These are phyloP conservation scores for Arthrinium puccinioides DNA, from an alignment of 2,329 filamentous ascomycete genomes.

Conservation along the genomic window DNA sequence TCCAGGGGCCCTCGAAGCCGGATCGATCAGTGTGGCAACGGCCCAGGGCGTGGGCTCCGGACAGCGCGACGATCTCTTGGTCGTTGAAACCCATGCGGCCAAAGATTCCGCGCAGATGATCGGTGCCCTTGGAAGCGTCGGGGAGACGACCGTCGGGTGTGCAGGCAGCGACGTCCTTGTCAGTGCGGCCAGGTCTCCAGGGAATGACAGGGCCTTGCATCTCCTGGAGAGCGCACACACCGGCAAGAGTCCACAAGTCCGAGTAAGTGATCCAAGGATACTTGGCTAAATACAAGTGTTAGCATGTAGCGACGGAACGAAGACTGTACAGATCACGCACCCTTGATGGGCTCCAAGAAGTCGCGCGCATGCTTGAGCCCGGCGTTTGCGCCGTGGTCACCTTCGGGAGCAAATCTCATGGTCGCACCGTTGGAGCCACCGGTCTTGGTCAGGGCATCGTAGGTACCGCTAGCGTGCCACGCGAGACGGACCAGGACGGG, in stretches of 20 bases:
- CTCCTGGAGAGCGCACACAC: conserved; percentile 84
- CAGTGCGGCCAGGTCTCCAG: conserved; percentile 78
- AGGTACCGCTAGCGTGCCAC: conserved; percentile 93
- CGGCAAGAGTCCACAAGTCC: conserved; percentile 90
- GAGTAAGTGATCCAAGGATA: conserved; percentile 97
- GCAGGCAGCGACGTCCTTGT: conserved; percentile 75
- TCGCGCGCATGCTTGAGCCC: conserved; percentile 80
- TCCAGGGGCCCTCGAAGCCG: conserved; percentile 86
- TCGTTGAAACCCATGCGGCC: conserved; percentile 97
- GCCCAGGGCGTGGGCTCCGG: conserved; percentile 79
- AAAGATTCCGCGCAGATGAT: conserved; percentile 88
- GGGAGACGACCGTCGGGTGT: conserved; percentile 86
- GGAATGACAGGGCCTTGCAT: conserved; percentile 85
- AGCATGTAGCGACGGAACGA: conserved; percentile 6
- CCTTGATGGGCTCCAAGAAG: conserved; percentile 84
- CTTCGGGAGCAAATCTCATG: conserved; percentile 90
- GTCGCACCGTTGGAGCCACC: conserved; percentile 95
- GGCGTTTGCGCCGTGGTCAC: conserved; percentile 87
- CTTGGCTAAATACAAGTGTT: conserved; percentile 42
- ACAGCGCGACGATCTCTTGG: conserved; percentile 88
- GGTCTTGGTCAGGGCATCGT: conserved; percentile 78
- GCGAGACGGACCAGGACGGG: conserved; percentile 85
- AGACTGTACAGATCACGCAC: conserved; percentile 35
- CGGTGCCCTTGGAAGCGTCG: conserved; percentile 69
- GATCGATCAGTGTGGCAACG: conserved; percentile 86